Percentiles rank a stretch among this genome's conserved stretches.
phyloP scores from a whole-genome alignment of 1,284 basidiomycete species.

The Ustilago curta region DNA sequence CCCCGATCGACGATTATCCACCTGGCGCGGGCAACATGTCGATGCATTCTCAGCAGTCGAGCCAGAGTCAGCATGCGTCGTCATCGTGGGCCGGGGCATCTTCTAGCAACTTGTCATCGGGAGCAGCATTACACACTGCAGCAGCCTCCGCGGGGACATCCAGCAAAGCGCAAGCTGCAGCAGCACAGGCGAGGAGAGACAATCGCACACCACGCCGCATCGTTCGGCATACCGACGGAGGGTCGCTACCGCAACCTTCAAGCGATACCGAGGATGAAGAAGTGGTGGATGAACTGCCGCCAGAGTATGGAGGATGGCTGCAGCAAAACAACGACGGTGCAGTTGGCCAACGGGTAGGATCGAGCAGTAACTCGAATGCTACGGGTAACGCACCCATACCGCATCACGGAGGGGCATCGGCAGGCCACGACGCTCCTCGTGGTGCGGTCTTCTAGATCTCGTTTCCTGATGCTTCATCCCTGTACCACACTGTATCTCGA shows the following conservation, averaged over 20 bases:
- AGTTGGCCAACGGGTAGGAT: not conserved
- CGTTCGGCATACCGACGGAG: conserved; percentile 49
- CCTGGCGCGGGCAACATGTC: conserved; percentile 21
- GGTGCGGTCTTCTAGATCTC: not conserved
- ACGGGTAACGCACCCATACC: conserved; percentile 3
- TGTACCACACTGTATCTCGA: no score
- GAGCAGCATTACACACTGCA: conserved; percentile 20
- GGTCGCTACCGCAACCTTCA: conserved; percentile 42
- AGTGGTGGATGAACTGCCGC: conserved; percentile 47
- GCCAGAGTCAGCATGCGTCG: conserved; percentile 28
- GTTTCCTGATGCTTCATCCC: not conserved
- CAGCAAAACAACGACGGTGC: conserved; percentile 9
- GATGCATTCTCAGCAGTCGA: conserved; percentile 23
- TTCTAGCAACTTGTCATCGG: conserved; percentile 1
- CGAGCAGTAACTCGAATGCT: not conserved
- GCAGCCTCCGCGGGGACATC: conserved; percentile 5
- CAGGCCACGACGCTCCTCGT: conserved; percentile 6
- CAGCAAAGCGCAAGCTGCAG: conserved; percentile 27
- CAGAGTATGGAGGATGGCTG: conserved; percentile 55
- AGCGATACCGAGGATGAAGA: conserved; percentile 54
- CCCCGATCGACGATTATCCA: conserved; percentile 24
- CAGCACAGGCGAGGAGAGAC: conserved; percentile 25
- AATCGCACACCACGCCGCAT: conserved; percentile 23
- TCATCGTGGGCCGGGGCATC: conserved; percentile 8
- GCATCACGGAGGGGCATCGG: conserved; percentile 4